Evolutionary conservation across 768 basidiomycete genomes (phyloP), one percentile per base, ranked within the genome.

Genomic region (Saitozyma sp.): DNA sequence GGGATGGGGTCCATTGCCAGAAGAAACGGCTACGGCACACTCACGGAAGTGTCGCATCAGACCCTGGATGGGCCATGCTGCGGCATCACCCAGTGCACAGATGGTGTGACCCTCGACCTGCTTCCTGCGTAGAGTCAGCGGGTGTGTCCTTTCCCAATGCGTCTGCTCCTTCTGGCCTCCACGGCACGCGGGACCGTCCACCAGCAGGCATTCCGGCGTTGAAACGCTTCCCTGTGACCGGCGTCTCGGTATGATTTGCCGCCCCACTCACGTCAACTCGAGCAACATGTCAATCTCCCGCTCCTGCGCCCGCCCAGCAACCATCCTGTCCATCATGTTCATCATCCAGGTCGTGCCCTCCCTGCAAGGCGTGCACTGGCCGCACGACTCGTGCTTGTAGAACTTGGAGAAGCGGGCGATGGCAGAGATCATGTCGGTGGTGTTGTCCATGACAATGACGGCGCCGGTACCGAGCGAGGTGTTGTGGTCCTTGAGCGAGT

Each of bases 251-350:
- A 7, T 54, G 38, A 3, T 57, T 16, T 14, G 9, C 11, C 29
- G 42, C 16, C 8, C 11, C 3, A 69, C 68, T 17, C 19, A 83
- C 55, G 93, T 97, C 50, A 97, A 80, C 80, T 98, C 95, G 38
- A 94, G 86, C 11, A 99, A 84, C 95, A 97, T 97, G 80, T 98
- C 95, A 62, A 99, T 97, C 82, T 99, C 95, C 62, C 95, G 88
- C 67, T 85, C 84, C 74, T 94, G 91, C 0, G 88, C 91, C 10
- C 94, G 86, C 3, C 95, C 95, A 75, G 91, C 89, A 16, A 90
- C 91, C 84, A 99, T 86, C 52, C 95, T 88, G 78, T 92, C 86
- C 95, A 99, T 99, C 92, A 98, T 97, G 81, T 97, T 95, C 86
- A 89, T 91, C 90, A 99, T 92, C 95, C 95, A 98, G 0, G 92